Evolutionary conservation across 2,329 filamentous ascomycete genomes (phyloP), one percentile per base, ranked within the genome.

Genomic region (Arachnopeziza araneosa): DNA sequence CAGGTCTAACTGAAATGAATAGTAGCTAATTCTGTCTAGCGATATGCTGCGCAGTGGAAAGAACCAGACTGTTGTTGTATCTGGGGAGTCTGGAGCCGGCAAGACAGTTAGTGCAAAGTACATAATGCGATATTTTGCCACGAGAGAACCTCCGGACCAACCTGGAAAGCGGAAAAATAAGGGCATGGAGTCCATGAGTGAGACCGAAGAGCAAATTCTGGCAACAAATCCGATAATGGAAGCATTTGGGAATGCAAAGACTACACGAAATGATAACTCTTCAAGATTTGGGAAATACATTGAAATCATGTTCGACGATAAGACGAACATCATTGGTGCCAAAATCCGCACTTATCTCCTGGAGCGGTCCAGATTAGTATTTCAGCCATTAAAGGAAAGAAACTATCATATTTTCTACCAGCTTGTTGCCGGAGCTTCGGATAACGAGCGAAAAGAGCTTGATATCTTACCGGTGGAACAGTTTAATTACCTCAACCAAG

Each of bases 351-450:
- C 93, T 59, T 99, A 99, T 72, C 81, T 99, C 67, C 81, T 99
- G 52, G 95, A 99, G 75, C 90, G 95, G 62, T 98, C 95, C 63
- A 88, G 95, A 78, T 80, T 99, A 70, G 95, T 98, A 21, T 99
- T 98, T 76, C 95, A 99, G 74, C 95, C 95, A 50, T 80, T 97
- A 65, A 98, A 96, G 78, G 95, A 99, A 79, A 85, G 95, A 67
- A 99, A 99, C 75, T 99, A 99, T 77, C 95, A 99, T 76, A 93
- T 99, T 70, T 99, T 99, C 78, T 99, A 99, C 76, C 95, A 99
- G 75, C 83, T 99, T 56, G 87, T 97, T 52, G 92, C 93, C 55
- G 95, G 96, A 73, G 90, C 93, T n/a, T 87, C 90, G 1, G 90
- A 96, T 32, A 81, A 85, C 64, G 88, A 97, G 76, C 87, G 87